Percentiles rank a stretch among this genome's conserved stretches.
phyloP scores from a whole-genome alignment of 139 green algal genomes.

The Chlorella sorokiniana region DNA sequence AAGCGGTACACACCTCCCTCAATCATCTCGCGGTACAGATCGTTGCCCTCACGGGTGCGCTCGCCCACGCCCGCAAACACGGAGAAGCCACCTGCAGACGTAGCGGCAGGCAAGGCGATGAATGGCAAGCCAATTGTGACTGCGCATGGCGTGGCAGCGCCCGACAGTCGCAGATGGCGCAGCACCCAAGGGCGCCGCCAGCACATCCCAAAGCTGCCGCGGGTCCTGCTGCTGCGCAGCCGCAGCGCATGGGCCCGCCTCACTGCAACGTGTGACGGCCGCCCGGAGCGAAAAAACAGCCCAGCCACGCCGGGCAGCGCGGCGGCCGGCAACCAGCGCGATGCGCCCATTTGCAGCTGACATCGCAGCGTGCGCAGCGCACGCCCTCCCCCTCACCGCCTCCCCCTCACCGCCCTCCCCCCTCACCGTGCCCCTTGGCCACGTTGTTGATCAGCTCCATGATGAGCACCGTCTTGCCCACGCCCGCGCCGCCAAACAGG shows the following conservation, averaged over 20 bases:
- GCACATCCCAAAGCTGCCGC: too few species aligned
- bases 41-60: slow-evolving; percentile 98
- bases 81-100: slow-evolving; percentile 93
- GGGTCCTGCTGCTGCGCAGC: too few species aligned
- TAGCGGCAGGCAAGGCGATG: background rate
- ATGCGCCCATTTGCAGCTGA: background rate
- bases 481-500: slow-evolving; percentile 97
- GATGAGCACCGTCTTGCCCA: slow-evolving; percentile 99
- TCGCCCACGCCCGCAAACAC: slow-evolving; percentile 99
- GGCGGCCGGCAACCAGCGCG: too few species aligned
- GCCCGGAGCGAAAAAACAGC: too few species aligned
- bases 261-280: too few species aligned
- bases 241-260: too few species aligned
- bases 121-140: background rate
- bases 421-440: slow-evolving; percentile 96
- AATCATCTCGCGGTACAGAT: slow-evolving; percentile 99
- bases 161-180: too few species aligned
- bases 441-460: slow-evolving; percentile 99
- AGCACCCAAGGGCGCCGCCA: too few species aligned
- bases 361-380: background rate
- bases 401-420: background rate
- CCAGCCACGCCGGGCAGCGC: too few species aligned
- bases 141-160: background rate
- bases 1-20: slow-evolving; percentile 84
- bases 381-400: background rate